Conservation (phyloP, 202 grass and related monocot genomes). For the Setaria italica region DNA sequence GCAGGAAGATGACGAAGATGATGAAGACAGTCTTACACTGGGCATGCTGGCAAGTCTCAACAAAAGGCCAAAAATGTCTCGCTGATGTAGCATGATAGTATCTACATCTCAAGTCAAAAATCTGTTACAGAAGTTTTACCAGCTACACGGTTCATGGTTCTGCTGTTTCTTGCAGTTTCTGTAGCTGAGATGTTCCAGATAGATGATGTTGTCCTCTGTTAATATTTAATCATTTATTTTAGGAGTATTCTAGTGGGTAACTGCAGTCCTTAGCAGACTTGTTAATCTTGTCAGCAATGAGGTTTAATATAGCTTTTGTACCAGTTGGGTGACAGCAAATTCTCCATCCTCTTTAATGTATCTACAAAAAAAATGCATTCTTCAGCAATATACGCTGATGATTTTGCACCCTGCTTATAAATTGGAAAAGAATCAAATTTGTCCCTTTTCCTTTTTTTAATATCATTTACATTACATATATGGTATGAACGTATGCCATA, state of each 20-base stretch:
- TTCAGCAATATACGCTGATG: background rate
- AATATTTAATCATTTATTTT: conserved; percentile 41
- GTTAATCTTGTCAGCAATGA: conserved; percentile 16
- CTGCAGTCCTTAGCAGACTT: conserved; percentile 2
- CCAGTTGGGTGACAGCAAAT: background rate
- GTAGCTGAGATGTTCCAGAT: background rate
- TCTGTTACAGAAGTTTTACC: conserved; percentile 17
- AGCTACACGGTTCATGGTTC: conserved; percentile 32
- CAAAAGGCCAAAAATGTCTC: conserved; percentile 69
- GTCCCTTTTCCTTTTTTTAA: background rate
- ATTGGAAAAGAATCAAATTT: conserved; percentile 17
- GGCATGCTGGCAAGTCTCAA: conserved; percentile 61
- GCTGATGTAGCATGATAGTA: conserved; percentile 42
- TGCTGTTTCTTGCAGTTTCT: conserved; percentile 18
- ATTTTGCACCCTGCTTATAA: background rate
- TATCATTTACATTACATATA: background rate
- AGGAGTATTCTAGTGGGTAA: conserved; percentile 21
- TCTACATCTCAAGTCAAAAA: conserved; percentile 28
- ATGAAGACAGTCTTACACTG: conserved; percentile 87
- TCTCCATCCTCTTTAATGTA: conserved; percentile 12
- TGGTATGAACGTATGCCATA: background rate
- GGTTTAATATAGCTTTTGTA: conserved; percentile 7
- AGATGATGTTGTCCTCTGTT: conserved; percentile 1
- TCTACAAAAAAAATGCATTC: background rate
- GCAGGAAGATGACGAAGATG: conserved; percentile 94